phyloP scores from a whole-genome alignment of 305 asterid species.

The Solanum hybrid region DNA sequence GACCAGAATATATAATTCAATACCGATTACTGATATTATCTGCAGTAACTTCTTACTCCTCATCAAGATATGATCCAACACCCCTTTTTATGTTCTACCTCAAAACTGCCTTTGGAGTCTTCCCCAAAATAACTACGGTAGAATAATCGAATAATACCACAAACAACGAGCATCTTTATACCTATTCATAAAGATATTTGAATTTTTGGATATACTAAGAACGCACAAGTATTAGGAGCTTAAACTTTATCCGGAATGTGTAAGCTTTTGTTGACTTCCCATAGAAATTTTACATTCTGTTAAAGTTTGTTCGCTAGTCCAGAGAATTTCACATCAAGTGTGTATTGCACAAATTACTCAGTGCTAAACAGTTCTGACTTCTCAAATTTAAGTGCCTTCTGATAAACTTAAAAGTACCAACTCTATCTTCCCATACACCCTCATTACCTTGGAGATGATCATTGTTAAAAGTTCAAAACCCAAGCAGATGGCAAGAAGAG shows the following conservation, averaged over 20 bases:
- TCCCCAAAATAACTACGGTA: neutral
- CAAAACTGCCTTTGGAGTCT: neutral
- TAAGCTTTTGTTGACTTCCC: neutral
- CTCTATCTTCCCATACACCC: neutral
- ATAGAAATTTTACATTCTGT: neutral
- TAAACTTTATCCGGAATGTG: neutral
- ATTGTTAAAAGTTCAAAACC: slow-evolving; percentile 91
- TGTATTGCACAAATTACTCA: neutral
- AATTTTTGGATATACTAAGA: neutral
- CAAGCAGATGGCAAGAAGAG: slow-evolving; percentile 90
- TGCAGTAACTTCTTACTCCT: neutral
- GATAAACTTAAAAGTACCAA: neutral
- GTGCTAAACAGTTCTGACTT: neutral
- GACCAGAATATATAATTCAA: neutral
- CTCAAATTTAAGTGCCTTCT: neutral
- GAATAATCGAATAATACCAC: neutral
- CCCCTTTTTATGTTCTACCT: neutral
- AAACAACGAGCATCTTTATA: neutral
- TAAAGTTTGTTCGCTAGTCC: neutral
- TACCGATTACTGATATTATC: neutral
- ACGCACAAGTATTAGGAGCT: neutral
- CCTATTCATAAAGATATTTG: neutral
- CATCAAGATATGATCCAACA: neutral
- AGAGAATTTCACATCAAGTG: neutral
- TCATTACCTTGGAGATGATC: slow-evolving; percentile 74